Evolutionary conservation across 495 filamentous ascomycete genomes (phyloP), one percentile per base, ranked within the genome.

Genomic region (Annulohypoxylon moriforme): DNA sequence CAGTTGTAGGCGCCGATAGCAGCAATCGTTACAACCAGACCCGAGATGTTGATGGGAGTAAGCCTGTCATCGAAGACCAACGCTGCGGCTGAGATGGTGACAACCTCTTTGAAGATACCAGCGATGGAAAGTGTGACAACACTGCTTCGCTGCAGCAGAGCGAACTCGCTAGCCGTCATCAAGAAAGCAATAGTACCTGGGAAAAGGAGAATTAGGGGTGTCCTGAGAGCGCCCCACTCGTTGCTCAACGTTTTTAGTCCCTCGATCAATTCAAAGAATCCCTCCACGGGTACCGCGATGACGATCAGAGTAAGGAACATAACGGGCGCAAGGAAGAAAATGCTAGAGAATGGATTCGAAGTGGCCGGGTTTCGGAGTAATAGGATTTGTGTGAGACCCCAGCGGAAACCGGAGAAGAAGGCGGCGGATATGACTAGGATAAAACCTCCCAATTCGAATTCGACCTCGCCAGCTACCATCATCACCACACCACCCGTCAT

Each of bases 61-160:
- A 99, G 87, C 57, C 86, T 87, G 75, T 99, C 96, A 72, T 94
- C 89, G 82, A 98, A 99, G 5, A 96, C 89, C 13, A 96, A 78
- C 18, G 92, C 92, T 0, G 96, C 96, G 1, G 93, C 93, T 40
- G 89, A 89, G 76, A 99, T 98, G 5, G 96, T 99, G 58, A 99
- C 90, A 10, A 97, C 96, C 81, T 99, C 96, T 80, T 99, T 99
- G 85, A 99, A 98, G 58, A 98, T 99, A 52, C 96, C 96, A 69
- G 94, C 96, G 61, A 99, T 98, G 56, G 91, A 94, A 53, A 99
- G 86, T 0, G 96, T 98, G 52, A 99, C 96, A 58, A 99, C 96
- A 5, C 91, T 94, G 4, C 94, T 98, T 33, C 96, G 93, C 84
- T 98, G 90, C 46, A 99, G 85, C 29, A 99, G 86, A 49, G 96